Percentiles rank a stretch among this genome's conserved stretches.
These are phyloP conservation scores for Paecilomyces dactylethromorphus DNA, from an alignment of 2,329 filamentous ascomycete genomes.

Conservation along the genomic window DNA sequence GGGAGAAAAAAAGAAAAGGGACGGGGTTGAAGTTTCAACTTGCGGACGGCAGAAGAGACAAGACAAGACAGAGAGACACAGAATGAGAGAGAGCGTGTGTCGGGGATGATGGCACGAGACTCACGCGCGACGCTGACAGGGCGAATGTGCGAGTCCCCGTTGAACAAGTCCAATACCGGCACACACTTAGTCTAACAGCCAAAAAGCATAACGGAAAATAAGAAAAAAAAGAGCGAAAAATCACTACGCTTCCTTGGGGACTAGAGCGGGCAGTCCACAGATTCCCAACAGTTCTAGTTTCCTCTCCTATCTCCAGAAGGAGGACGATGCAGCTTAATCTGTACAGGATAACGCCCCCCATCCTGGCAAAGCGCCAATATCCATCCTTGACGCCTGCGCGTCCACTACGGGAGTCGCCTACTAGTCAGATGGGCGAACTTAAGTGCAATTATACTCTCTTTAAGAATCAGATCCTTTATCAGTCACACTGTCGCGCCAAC, in stretches of 20 bases:
- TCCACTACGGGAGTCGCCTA: neutral
- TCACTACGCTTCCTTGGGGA: neutral
- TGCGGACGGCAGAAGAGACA: neutral
- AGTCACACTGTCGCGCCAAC: neutral
- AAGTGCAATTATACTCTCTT: neutral
- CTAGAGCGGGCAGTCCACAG: no score
- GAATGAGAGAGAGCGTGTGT: neutral
- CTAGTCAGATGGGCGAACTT: neutral
- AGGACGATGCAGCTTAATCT: neutral
- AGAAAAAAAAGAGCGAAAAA: neutral
- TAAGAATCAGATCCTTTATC: neutral
- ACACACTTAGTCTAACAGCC: slow-evolving; percentile 9
- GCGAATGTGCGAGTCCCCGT: slow-evolving; percentile 38
- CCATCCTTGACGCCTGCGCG: neutral
- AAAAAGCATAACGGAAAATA: neutral
- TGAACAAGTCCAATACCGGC: slow-evolving; percentile 39
- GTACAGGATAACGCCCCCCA: neutral
- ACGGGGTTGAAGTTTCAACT: neutral
- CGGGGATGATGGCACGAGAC: neutral
- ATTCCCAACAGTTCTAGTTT: neutral
- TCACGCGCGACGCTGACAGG: neutral
- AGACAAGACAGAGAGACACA: neutral
- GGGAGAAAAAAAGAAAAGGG: neutral
- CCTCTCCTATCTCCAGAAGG: neutral
- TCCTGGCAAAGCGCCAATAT: neutral